phyloP scores from a whole-genome alignment of 2,329 filamentous ascomycete genomes.

The Parascedosporium putredinis region DNA sequence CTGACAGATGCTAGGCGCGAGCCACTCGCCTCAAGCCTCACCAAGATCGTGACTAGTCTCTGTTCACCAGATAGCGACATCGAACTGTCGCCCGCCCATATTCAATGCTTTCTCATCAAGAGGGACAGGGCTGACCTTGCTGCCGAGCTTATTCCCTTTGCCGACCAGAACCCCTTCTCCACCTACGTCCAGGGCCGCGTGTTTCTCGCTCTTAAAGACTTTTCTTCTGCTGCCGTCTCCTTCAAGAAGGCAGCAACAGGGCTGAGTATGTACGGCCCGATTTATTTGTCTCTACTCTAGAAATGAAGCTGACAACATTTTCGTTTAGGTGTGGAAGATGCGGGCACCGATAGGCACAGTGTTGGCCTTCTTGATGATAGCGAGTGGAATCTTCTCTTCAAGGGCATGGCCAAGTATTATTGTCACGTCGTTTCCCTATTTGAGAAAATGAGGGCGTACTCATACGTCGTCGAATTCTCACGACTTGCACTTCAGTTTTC shows the following conservation, averaged over 20 bases:
- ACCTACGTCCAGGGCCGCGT: constrained; percentile 81
- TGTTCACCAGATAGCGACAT: constrained; percentile 57
- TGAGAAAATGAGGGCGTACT: constrained; percentile 65
- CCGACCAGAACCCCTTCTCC: constrained; percentile 48
- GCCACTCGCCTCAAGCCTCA: constrained; percentile 48
- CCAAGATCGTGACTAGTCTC: constrained; percentile 55
- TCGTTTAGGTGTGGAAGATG: constrained; percentile 31
- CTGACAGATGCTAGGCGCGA: constrained; percentile 40
- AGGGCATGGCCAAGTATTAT: constrained; percentile 75
- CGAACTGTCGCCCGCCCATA: constrained; percentile 48
- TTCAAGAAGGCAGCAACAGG: constrained; percentile 79
- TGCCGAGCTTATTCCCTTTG: constrained; percentile 45
- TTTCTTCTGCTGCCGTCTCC: constrained; percentile 58
- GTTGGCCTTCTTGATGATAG: constrained; percentile 63
- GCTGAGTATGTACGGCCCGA: constrained; percentile 52
- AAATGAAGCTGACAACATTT: constrained; percentile 5
- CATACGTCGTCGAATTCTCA: constrained; percentile 77
- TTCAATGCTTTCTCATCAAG: constrained; percentile 53
- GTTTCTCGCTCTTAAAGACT: constrained; percentile 62
- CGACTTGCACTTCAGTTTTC: constrained; percentile 59
- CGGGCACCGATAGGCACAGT: constrained; percentile 42
- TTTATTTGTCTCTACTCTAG: not conserved
- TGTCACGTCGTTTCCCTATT: constrained; percentile 76
- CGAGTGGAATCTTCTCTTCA: constrained; percentile 59
- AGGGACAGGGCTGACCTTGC: constrained; percentile 50